These are phyloP conservation scores for Boletus sensibilis DNA, from an alignment of 768 basidiomycete genomes.

Conservation along the genomic window DNA sequence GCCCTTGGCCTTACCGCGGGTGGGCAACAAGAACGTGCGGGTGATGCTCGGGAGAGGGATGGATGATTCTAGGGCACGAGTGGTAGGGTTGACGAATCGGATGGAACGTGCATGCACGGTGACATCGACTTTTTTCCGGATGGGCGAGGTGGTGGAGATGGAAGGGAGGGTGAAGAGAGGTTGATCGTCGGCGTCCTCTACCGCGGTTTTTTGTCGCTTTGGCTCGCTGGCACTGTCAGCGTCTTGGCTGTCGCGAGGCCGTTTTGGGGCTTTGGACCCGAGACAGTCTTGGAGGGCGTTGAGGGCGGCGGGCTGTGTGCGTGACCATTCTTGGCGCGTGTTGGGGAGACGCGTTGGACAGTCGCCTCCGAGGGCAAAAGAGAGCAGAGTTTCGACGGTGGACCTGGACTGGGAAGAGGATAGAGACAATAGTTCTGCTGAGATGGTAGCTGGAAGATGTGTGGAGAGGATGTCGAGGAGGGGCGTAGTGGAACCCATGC, in stretches of 20 bases:
- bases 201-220: conserved; percentile 22
- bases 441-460: conserved; percentile 20
- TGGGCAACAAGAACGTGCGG: conserved; percentile 71
- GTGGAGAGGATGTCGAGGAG: conserved; percentile 23
- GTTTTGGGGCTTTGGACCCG: conserved; percentile 19
- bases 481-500: conserved; percentile 22
- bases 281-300: conserved; percentile 20
- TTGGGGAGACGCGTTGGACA: conserved; percentile 20
- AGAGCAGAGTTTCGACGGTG: conserved; percentile 26
- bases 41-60: conserved; percentile 49
- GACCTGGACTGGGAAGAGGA: conserved; percentile 6
- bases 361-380: conserved; percentile 31
- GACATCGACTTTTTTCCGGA: conserved; percentile 76
- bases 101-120: conserved; percentile 52
- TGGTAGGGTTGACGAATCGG: conserved; percentile 49
- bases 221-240: conserved; percentile 5
- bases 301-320: conserved; percentile 22
- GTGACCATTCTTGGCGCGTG: conserved; percentile 24
- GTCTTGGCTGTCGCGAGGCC: conserved; percentile 20
- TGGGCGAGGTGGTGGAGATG: conserved; percentile 67
- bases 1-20: conserved; percentile 65
- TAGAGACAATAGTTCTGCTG: conserved; percentile 1
- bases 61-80: conserved; percentile 48
- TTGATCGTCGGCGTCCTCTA: conserved; percentile 34
- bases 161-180: conserved; percentile 60